A percentile compares a stretch with the other conserved stretches of the same genome.
Evolutionary conservation across 768 basidiomycete species (phyloP).

Genomic region (Phaeolepiota aurea): DNA sequence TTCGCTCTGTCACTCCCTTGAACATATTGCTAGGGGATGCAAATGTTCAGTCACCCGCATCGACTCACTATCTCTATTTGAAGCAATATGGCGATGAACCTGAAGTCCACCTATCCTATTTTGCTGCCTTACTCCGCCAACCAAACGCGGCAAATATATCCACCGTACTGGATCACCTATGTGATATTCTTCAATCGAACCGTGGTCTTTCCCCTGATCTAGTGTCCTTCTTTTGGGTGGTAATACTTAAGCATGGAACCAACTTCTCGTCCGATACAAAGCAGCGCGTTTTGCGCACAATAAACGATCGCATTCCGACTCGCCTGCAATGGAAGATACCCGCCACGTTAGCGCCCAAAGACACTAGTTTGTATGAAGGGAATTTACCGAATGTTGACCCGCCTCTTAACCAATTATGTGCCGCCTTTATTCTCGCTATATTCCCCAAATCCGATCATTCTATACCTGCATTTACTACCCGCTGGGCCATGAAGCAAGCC

Average conservation of each 20-base stretch:
- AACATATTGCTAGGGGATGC: slow-evolving; percentile 10
- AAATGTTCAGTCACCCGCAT: slow-evolving; percentile 20
- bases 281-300: neutral
- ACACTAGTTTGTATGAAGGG: neutral
- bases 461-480: slow-evolving; percentile 5
- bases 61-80: slow-evolving; percentile 30
- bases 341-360: no score
- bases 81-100: slow-evolving; percentile 25
- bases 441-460: slow-evolving; percentile 14
- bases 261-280: slow-evolving; percentile 11
- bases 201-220: slow-evolving; percentile 22
- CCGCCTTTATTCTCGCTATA: slow-evolving; percentile 14
- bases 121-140: slow-evolving; percentile 27
- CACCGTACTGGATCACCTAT: slow-evolving; percentile 26
- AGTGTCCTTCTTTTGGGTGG: slow-evolving; percentile 32
- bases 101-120: slow-evolving; percentile 39
- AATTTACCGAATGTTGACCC: neutral
- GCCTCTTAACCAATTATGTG: slow-evolving; percentile 9
- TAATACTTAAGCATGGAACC: slow-evolving; percentile 20
- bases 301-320: neutral
- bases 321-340: neutral
- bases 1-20: neutral
- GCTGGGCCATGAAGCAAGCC: slow-evolving; percentile 19
- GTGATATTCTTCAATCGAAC: slow-evolving; percentile 22
- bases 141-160: slow-evolving; percentile 16